phyloP scores from a whole-genome alignment of 1,284 basidiomycete species.

The Sanghuangporus sanghuang region DNA sequence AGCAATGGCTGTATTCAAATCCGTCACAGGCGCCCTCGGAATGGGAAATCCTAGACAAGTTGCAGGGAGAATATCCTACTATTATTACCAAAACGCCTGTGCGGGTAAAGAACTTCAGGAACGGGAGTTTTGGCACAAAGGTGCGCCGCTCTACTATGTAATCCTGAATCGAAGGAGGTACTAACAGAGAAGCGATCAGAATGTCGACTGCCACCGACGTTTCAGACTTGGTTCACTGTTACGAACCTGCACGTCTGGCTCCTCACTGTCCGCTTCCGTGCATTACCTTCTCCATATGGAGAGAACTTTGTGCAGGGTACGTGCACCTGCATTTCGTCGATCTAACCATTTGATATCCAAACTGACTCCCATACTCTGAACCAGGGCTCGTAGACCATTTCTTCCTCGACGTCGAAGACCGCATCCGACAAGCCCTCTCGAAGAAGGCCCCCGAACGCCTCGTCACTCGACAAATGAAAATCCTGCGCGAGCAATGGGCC shows the following conservation, averaged over 20 bases:
- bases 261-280: constrained; percentile 82
- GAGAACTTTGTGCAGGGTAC: constrained; percentile 60
- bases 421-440: constrained; percentile 76
- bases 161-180: background rate
- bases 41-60: constrained; percentile 58
- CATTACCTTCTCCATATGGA: constrained; percentile 68
- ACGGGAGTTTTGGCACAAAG: constrained; percentile 58
- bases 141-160: constrained; percentile 33
- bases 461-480: constrained; percentile 88
- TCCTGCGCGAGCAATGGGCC: constrained; percentile 89
- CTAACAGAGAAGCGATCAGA: constrained; percentile 40
- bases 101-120: constrained; percentile 56
- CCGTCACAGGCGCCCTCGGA: constrained; percentile 48
- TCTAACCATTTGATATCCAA: background rate
- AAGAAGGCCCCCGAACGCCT: constrained; percentile 65
- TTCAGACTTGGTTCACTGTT: constrained; percentile 97
- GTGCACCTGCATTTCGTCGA: constrained; percentile 40
- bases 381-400: constrained; percentile 83
- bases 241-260: constrained; percentile 94
- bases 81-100: constrained; percentile 56
- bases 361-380: background rate
- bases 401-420: constrained; percentile 92
- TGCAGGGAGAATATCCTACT: constrained; percentile 51
- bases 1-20: constrained; percentile 45
- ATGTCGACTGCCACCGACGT: constrained; percentile 86